A percentile compares a stretch with the other conserved stretches of the same genome.
Conservation (phyloP, 192 early-diverging fungal genomes). For the Entrophospora sp. region DNA sequence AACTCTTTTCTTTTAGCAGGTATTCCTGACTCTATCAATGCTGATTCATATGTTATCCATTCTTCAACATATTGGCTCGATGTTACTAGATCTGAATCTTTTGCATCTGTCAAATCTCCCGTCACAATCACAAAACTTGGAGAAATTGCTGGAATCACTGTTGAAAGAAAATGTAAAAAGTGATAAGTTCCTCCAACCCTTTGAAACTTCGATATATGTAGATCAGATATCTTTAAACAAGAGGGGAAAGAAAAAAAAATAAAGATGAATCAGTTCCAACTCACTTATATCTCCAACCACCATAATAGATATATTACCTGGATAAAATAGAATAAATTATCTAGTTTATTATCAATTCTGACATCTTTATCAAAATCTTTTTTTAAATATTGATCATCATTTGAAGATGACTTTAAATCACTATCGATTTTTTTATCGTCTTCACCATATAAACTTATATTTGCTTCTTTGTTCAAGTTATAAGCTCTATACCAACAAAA, state of each 20-base stretch:
- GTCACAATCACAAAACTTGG: constrained; percentile 76
- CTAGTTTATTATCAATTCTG: constrained; percentile 43
- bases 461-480: not conserved
- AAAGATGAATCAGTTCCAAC: no score
- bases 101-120: constrained; percentile 86
- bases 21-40: no score
- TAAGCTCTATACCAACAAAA: constrained; percentile 2
- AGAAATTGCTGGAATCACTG: constrained; percentile 64
- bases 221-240: constrained; percentile 79
- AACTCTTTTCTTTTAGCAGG: no score
- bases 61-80: constrained; percentile 77
- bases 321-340: constrained; percentile 61
- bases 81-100: constrained; percentile 50
- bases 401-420: no score
- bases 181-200: constrained; percentile 61
- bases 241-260: no score
- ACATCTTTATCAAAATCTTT: constrained; percentile 22
- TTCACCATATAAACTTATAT: not conserved
- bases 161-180: constrained; percentile 63
- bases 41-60: constrained; percentile 62
- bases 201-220: constrained; percentile 74
- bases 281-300: no score
- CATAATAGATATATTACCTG: constrained; percentile 35
- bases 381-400: no score
- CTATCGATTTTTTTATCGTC: no score